These are phyloP conservation scores for Albatrellus sp. DNA, from an alignment of 1,284 basidiomycete genomes.

Conservation along the genomic window DNA sequence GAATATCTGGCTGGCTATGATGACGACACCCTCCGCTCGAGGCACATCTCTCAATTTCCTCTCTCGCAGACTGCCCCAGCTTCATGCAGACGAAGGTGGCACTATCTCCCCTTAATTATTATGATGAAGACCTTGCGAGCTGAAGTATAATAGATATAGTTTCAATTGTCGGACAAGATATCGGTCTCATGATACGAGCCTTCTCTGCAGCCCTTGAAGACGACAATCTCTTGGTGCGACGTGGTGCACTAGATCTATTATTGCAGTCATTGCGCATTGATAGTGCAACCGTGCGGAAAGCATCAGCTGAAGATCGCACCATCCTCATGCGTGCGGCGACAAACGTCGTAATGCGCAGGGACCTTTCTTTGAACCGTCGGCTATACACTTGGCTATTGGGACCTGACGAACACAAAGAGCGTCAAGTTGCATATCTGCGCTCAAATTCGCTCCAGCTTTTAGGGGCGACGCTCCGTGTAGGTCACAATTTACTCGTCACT, in stretches of 20 bases:
- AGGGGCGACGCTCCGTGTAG: constrained; percentile 52
- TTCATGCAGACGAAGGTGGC: constrained; percentile 59
- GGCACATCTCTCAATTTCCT: constrained; percentile 86
- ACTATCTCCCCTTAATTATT: constrained; percentile 6
- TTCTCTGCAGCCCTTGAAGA: constrained; percentile 85
- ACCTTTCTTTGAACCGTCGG: constrained; percentile 86
- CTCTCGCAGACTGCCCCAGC: constrained; percentile 60
- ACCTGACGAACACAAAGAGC: constrained; percentile 60
- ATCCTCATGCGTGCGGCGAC: constrained; percentile 73
- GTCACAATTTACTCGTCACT: constrained; percentile 13
- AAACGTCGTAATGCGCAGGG: constrained; percentile 80
- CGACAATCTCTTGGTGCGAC: constrained; percentile 77
- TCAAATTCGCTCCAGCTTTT: constrained; percentile 61
- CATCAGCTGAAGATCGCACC: constrained; percentile 50
- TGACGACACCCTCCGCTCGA: constrained; percentile 80
- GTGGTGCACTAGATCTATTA: constrained; percentile 74
- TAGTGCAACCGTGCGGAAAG: constrained; percentile 55
- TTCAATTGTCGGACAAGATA: constrained; percentile 69
- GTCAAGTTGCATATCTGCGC: constrained; percentile 62
- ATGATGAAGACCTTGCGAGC: neutral
- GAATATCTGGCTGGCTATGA: constrained; percentile 88
- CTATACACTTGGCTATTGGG: constrained; percentile 92
- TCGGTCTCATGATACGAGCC: constrained; percentile 87
- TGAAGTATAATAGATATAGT: constrained; percentile 44
- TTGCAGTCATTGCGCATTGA: constrained; percentile 66